Conservation (phyloP, 139 green algal species). For the Micractinium sp. region DNA sequence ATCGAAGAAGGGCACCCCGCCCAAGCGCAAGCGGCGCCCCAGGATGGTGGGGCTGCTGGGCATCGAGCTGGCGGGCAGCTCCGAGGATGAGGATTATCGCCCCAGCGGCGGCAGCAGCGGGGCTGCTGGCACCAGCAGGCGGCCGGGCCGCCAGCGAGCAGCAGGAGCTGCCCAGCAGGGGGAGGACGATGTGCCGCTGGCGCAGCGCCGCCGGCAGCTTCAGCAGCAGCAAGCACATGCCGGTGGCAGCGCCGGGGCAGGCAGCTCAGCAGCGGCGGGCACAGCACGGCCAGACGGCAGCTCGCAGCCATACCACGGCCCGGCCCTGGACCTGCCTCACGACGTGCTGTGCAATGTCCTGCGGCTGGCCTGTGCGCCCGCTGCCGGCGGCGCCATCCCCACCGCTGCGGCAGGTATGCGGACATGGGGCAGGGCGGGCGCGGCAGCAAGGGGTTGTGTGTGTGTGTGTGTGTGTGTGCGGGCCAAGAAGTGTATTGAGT, state of each 20-base stretch:
- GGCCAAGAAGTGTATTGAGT: neutral
- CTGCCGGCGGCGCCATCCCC: slow-evolving; percentile 29
- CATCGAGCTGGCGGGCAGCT: neutral
- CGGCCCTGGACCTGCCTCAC: neutral
- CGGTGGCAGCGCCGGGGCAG: neutral
- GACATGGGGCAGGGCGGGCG: too few species aligned
- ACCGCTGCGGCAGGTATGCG: neutral
- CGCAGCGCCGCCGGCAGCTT: slow-evolving; percentile 12
- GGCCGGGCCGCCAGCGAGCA: neutral
- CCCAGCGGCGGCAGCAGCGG: neutral
- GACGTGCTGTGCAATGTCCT: slow-evolving; percentile 28
- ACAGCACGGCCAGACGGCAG: neutral
- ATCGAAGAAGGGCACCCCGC: neutral
- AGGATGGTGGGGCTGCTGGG: slow-evolving; percentile 9
- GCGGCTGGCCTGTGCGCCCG: slow-evolving; percentile 1
- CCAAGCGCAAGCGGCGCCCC: neutral
- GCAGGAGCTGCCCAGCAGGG: neutral
- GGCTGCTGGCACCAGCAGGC: neutral
- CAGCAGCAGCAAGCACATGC: neutral
- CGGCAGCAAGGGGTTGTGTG: too few species aligned
- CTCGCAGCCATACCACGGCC: neutral
- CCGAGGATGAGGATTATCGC: slow-evolving; percentile 39
- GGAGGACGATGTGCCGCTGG: slow-evolving; percentile 28
- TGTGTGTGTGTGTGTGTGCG: too few species aligned
- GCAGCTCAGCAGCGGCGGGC: neutral